phyloP scores from a whole-genome alignment of 1,284 basidiomycete genomes.

The Apiotrichum veenhuisii region DNA sequence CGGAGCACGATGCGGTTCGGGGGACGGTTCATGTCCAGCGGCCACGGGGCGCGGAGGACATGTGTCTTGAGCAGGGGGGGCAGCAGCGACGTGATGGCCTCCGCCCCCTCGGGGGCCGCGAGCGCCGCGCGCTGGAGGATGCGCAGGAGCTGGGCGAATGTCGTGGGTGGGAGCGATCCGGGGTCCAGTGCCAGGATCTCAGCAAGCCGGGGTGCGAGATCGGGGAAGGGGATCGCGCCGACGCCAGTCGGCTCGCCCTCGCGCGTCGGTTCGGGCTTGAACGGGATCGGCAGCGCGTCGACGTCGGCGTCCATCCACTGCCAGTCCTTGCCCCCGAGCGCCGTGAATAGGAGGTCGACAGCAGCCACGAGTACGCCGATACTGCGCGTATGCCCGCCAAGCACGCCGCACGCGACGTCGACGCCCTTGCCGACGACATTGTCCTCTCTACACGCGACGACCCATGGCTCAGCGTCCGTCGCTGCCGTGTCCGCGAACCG shows the following conservation, averaged over 20 bases:
- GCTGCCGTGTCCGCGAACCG: constrained; percentile 6
- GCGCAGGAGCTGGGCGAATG: constrained; percentile 56
- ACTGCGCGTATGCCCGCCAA: constrained; percentile 8
- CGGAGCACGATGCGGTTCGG: constrained; percentile 55
- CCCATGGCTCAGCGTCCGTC: constrained; percentile 14
- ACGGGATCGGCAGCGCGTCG: not conserved
- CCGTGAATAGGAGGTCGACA: constrained; percentile 34
- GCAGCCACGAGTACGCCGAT: constrained; percentile 32
- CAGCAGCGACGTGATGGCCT: constrained; percentile 58
- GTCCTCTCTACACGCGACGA: constrained; percentile 8
- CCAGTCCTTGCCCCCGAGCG: constrained; percentile 27
- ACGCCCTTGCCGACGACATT: constrained; percentile 13
- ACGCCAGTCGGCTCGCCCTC: constrained; percentile 20
- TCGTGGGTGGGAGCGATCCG: constrained; percentile 25
- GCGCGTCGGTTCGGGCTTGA: constrained; percentile 6
- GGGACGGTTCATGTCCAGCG: constrained; percentile 49
- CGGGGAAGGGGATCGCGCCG: constrained; percentile 34
- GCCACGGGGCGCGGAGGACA: constrained; percentile 41
- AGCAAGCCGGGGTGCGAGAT: constrained; percentile 31
- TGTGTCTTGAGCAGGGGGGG: constrained; percentile 52
- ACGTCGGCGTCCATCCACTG: constrained; percentile 15
- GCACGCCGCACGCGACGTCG: constrained; percentile 9
- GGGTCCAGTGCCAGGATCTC: constrained; percentile 28
- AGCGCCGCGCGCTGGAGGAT: constrained; percentile 62
- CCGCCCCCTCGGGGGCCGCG: constrained; percentile 58